Evolutionary conservation across 176 grass and related monocot species (phyloP), one percentile per base, ranked within the genome.

Genomic region (Hyparrhenia diplandra): DNA sequence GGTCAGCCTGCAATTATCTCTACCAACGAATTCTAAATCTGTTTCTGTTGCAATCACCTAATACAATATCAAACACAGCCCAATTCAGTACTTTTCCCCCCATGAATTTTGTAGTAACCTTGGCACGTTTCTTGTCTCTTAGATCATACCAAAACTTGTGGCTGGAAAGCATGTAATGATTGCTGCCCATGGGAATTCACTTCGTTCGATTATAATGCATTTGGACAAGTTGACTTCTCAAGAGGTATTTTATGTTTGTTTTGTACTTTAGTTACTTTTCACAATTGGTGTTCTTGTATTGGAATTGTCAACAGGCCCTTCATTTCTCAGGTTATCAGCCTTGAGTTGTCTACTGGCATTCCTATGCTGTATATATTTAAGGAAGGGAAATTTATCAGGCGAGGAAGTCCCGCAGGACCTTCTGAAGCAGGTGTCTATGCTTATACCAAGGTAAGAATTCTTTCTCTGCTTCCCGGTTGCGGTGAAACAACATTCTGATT

Each of bases 291-390:
- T 25, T 29, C 11, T 36, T 76, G 71, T 17, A 11, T 18, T 60
- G 73, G 74, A 30, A 47, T 69, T 25, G 67, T 51, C 52, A 46
- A 12, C 24, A 71, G 20, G 71, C 11, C 45, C 27, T 75, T 82
- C 39, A 73, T 69, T 77, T 45, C 61, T 69, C 63, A 99, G 96
- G 96, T 99, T 63, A 99, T 95, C 74, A 90, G 75, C 77, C 90
- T 99, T 79, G 93, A 99, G 77, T 66, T 99, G 64, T 95, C 93
- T 13, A 99, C 96, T n/a, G 96, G 96, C 73, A 82, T 99, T 74
- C 96, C 96, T 36, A 99, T 99, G 96, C 76, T 99, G 67, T 99
- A 99, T 73, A 99, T 99, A 83, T 95, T 90, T 82, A 99, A 95
- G 85, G 90, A 95, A 80, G 96, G 92, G 27, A 93, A 89, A 83